Percentiles rank a stretch among this genome's conserved stretches.
These are phyloP conservation scores for Metarhizium robertsii DNA, from an alignment of 2,329 filamentous ascomycete genomes.

Conservation along the genomic window DNA sequence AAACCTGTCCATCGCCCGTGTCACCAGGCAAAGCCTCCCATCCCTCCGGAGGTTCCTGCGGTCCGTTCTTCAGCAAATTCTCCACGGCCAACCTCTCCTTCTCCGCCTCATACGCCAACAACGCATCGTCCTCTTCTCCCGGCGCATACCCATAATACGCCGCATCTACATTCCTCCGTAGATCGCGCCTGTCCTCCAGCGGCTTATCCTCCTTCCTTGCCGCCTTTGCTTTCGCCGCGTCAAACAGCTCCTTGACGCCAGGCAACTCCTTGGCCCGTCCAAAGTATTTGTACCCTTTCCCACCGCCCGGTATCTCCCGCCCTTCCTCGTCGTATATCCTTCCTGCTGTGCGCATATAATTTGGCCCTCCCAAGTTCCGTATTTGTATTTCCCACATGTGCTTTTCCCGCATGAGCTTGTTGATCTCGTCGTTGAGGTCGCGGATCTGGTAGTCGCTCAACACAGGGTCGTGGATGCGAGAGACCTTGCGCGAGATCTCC, in stretches of 20 bases:
- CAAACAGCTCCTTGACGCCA: slow-evolving; percentile 93
- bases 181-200: slow-evolving; percentile 57
- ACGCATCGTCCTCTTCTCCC: slow-evolving; percentile 77
- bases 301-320: slow-evolving; percentile 61
- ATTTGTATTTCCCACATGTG: slow-evolving; percentile 99
- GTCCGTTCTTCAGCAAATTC: slow-evolving; percentile 50
- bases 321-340: slow-evolving; percentile 68
- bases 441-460: slow-evolving; percentile 96
- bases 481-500: slow-evolving; percentile 94
- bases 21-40: slow-evolving; percentile 89
- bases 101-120: slow-evolving; percentile 70
- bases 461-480: slow-evolving; percentile 83
- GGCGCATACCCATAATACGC: slow-evolving; percentile 93
- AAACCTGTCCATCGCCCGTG: slow-evolving; percentile 68
- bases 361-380: slow-evolving; percentile 87
- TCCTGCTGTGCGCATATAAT: slow-evolving; percentile 75
- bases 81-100: slow-evolving; percentile 78
- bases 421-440: slow-evolving; percentile 98
- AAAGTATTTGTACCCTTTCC: slow-evolving; percentile 91
- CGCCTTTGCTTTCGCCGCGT: slow-evolving; percentile 54
- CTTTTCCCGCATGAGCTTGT: slow-evolving; percentile 98
- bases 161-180: slow-evolving; percentile 75
- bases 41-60: slow-evolving; percentile 49
- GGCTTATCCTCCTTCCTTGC: slow-evolving; percentile 56
- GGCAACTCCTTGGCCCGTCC: slow-evolving; percentile 82